Conservation (phyloP, 305 asterid genomes). For the Solanum hybrid region DNA sequence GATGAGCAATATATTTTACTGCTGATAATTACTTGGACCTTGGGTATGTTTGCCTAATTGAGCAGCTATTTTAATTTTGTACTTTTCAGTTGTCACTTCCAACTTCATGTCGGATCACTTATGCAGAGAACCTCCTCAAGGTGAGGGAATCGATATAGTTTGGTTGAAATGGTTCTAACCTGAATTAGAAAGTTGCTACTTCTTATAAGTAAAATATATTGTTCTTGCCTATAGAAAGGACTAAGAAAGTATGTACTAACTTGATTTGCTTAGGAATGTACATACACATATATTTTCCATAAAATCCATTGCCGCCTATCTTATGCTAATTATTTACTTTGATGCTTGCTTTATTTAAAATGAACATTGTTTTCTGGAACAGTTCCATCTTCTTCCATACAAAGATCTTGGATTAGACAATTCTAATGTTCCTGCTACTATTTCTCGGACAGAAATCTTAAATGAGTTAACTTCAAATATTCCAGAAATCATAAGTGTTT, state of each 20-base stretch:
- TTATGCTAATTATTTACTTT: neutral
- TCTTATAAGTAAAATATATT: neutral
- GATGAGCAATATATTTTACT: neutral
- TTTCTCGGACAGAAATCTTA: constrained; percentile 40
- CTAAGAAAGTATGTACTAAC: neutral
- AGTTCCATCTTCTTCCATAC: constrained; percentile 67
- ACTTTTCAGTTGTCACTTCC: constrained; percentile 37
- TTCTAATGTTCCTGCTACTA: constrained; percentile 39
- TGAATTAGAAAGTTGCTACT: neutral
- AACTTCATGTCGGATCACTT: constrained; percentile 23
- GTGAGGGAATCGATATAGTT: constrained; percentile 17
- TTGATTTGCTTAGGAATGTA: neutral
- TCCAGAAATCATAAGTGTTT: constrained; percentile 55
- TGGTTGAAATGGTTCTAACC: neutral
- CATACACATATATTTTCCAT: neutral
- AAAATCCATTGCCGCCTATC: neutral
- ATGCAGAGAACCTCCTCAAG: constrained; percentile 90
- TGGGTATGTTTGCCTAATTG: neutral
- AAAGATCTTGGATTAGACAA: constrained; percentile 67
- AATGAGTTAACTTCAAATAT: constrained; percentile 49
- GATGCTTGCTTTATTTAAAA: neutral
- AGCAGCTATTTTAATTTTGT: constrained; percentile 7
- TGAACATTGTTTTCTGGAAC: constrained; percentile 3
- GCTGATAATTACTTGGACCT: neutral
- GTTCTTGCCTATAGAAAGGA: neutral